Conservation (phyloP, 768 basidiomycete genomes). For the Leucogyrophana mollusca region DNA sequence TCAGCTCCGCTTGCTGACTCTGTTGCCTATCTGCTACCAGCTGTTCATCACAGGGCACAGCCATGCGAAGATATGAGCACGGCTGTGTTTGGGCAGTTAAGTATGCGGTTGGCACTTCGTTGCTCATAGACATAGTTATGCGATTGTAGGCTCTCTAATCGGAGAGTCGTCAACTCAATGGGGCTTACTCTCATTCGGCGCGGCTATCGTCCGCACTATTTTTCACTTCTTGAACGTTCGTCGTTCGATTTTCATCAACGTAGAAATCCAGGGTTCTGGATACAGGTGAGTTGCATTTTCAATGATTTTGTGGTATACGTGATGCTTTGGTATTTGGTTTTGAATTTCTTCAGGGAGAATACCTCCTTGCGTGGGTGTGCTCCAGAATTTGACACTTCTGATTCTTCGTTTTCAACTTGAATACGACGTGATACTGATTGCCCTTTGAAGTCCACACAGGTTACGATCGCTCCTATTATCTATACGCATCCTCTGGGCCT, state of each 20-base stretch:
- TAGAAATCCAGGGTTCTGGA: conserved; percentile 9
- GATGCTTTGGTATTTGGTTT: conserved; percentile 54
- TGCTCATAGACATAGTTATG: conserved; percentile 91
- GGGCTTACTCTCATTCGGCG: conserved; percentile 86
- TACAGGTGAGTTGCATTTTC: conserved; percentile 19
- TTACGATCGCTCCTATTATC: too few species aligned
- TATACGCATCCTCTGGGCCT: too few species aligned
- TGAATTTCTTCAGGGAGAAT: conserved; percentile 96
- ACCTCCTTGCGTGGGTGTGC: conserved; percentile 58
- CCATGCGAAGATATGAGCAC: conserved; percentile 79
- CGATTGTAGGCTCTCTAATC: conserved; percentile 57
- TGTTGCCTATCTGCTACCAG: conserved; percentile 43
- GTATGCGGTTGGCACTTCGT: conserved; percentile 45
- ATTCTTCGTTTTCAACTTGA: conserved; percentile 1
- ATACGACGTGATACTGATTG: conserved; percentile 5
- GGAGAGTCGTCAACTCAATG: conserved; percentile 72
- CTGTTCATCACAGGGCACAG: conserved; percentile 41
- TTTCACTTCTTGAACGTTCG: conserved; percentile 53
- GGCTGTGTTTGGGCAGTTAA: conserved; percentile 44
- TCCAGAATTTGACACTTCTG: conserved; percentile 69
- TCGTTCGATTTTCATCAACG: conserved; percentile 35
- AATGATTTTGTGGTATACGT: conserved; percentile 32
- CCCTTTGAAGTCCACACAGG: too few species aligned
- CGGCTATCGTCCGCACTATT: conserved; percentile 48
- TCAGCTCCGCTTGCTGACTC: conserved; percentile 57